Percentiles rank a stretch among this genome's conserved stretches.
Conservation (phyloP, 352 stramenopile genomes). For the Achlya hypogyna region DNA sequence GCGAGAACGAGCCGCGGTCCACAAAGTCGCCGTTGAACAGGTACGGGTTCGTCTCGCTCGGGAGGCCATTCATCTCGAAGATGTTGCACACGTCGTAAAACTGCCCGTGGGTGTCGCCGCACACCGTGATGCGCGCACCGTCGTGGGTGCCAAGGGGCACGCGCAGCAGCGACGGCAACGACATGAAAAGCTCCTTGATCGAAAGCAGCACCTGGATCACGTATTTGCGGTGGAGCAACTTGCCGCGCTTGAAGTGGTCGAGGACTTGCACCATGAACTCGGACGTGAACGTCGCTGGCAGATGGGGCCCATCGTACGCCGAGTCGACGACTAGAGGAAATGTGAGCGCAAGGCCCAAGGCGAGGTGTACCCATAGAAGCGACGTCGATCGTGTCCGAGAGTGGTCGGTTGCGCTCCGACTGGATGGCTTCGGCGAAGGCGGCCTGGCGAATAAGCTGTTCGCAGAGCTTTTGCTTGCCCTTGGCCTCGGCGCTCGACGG, state of each 20-base stretch:
- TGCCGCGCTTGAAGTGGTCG: conserved; percentile 94
- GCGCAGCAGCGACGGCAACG: conserved; percentile 87
- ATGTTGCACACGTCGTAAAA: conserved; percentile 99
- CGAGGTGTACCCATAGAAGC: conserved; percentile 46
- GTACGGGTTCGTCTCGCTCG: conserved; percentile 93
- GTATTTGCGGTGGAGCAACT: conserved; percentile 97
- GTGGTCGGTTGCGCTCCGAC: conserved; percentile 86
- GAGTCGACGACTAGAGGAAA: conserved; percentile 52
- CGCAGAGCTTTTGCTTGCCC: conserved; percentile 92
- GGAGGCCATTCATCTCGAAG: conserved; percentile 96
- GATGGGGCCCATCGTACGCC: conserved; percentile 65
- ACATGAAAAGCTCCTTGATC: conserved; percentile 87
- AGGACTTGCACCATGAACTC: conserved; percentile 90
- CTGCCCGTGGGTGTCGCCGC: conserved; percentile 98
- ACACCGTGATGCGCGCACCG: conserved; percentile 88
- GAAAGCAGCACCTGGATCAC: conserved; percentile 93
- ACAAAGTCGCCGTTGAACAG: conserved; percentile 99
- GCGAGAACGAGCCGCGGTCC: conserved; percentile 96
- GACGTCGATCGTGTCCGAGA: conserved; percentile 90
- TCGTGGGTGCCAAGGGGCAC: conserved; percentile 40
- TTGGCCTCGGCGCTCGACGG: conserved; percentile 91
- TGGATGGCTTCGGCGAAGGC: conserved; percentile 96
- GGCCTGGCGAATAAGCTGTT: conserved; percentile 94
- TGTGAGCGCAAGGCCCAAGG: neutral
- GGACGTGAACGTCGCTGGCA: conserved; percentile 45